These are phyloP conservation scores for Geotrichum macrosporum DNA, from an alignment of 1,139 yeast species.

Conservation along the genomic window DNA sequence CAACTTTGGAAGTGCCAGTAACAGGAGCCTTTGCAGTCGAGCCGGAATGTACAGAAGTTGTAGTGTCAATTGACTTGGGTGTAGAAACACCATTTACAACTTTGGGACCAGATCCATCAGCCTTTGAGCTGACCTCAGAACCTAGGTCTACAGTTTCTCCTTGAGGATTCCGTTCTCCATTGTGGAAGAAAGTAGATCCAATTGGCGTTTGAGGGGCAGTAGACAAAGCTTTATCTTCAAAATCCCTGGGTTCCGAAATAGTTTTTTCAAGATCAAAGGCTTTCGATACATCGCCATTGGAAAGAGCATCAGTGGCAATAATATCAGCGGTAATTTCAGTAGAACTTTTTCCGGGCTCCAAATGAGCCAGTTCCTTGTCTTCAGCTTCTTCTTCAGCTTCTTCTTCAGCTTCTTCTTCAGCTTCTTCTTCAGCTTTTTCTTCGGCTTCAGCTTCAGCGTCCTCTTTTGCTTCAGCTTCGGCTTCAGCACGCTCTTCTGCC, in stretches of 20 bases:
- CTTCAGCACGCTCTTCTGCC: constrained; percentile 12
- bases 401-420: constrained; percentile 31
- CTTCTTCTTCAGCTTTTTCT: constrained; percentile 24
- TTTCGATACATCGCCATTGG: background rate
- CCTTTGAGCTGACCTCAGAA: background rate
- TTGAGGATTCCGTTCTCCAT: too few species aligned
- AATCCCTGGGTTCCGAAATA: background rate
- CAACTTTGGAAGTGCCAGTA: constrained; percentile 16
- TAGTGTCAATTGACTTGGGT: background rate
- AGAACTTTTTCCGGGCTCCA: constrained; percentile 3
- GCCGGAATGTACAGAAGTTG: background rate
- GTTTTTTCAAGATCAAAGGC: too few species aligned
- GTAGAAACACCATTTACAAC: background rate
- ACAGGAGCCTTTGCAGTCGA: background rate
- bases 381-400: constrained; percentile 26
- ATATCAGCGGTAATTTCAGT: background rate
- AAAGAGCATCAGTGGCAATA: background rate
- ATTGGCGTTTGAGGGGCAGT: background rate
- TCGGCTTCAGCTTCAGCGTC: constrained; percentile 9
- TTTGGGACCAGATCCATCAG: background rate
- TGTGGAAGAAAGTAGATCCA: background rate
- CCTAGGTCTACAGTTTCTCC: background rate
- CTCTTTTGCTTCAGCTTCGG: constrained; percentile 5
- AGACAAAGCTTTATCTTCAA: background rate
- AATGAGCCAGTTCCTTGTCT: constrained; percentile 24